phyloP scores from a whole-genome alignment of 2,329 filamentous ascomycete genomes.

The Trichoderma brevicompactum region DNA sequence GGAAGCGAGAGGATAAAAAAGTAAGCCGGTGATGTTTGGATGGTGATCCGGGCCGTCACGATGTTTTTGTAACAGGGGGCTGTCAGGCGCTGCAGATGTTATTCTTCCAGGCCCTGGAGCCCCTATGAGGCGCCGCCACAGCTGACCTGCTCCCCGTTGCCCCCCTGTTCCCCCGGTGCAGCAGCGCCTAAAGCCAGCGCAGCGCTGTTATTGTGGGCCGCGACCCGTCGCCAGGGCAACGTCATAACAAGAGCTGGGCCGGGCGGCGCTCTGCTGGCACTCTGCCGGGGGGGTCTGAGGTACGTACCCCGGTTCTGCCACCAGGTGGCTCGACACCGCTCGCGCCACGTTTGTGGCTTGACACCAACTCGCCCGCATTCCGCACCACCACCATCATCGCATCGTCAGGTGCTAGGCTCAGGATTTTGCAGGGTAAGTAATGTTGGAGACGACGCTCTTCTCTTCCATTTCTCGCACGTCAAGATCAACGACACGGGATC shows the following conservation, averaged over 20 bases:
- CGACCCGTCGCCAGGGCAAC: constrained; percentile 35
- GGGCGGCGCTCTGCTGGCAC: too few species aligned
- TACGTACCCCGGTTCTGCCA: not conserved
- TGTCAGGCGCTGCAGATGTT: constrained; percentile 32
- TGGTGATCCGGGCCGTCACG: constrained; percentile 33
- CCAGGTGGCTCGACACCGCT: constrained; percentile 21
- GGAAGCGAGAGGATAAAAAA: constrained; percentile 14
- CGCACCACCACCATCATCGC: constrained; percentile 1
- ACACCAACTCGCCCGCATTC: not conserved
- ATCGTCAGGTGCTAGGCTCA: not conserved
- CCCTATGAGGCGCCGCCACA: constrained; percentile 14
- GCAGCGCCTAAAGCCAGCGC: constrained; percentile 27
- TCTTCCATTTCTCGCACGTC: not conserved
- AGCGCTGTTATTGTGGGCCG: constrained; percentile 32
- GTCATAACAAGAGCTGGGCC: constrained; percentile 26
- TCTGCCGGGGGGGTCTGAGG: not conserved
- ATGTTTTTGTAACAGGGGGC: constrained; percentile 41
- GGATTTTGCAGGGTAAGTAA: not conserved
- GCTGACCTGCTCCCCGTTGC: not conserved
- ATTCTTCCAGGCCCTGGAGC: constrained; percentile 31
- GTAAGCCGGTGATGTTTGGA: constrained; percentile 16
- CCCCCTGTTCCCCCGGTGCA: constrained; percentile 28
- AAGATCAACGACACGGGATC: not conserved
- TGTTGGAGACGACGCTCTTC: too few species aligned
- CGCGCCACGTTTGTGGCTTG: constrained; percentile 27